Base-by-base conservation (phyloP, 2,329 filamentous ascomycete genomes). In the Colletotrichum orbiculare region DNA sequence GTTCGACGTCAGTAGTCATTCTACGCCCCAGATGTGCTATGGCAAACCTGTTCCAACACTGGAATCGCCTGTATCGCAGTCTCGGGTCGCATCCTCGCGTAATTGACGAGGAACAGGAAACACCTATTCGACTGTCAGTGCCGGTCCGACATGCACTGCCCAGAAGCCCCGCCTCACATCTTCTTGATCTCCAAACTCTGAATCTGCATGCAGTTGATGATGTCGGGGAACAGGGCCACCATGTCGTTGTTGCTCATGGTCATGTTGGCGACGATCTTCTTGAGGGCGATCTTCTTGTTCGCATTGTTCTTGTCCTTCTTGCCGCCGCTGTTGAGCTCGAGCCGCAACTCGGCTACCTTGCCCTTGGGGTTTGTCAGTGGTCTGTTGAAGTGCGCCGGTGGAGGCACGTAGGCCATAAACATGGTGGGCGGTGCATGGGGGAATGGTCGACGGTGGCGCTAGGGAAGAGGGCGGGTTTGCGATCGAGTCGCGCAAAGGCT, bases 211-310 rank as follows among this genome's bases (percentile, higher is more conserved):
- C 95, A 98, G 68, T 85, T 89, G 71, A 99, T 92, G 66, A 99
- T 91, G 76, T 99, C 96, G 15, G 95, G 94, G 72, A 99, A 99
- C 56, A 99, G 84, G 43, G 93, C 94, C 60, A 98, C 91, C 96
- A 99, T 99, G 79, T 99, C 96, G 75, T 98, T 99, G 82, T 99
- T 99, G 87, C 95, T 98, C 96, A 99, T 99, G 69, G 96, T 99
- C 96, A 99, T 99, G 77, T 99, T 99, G 77, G 96, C 96, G 72
- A 99, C 96, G 71, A 99, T 98, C 86, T 97, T 97, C 87, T 99
- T 99, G 68, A 99, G 86, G 10, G 96, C 94, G 75, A 97, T 96
- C 87, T 98, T 98, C 85, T 98, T 99, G 70, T 89, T 89, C 48
- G 91, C 87, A 80, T 93, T 91, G 81, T 96, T 97, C 87, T 97